Evolutionary conservation across 768 basidiomycete genomes (phyloP).

Genomic region (Dacryopinax primogenitus): DNA sequence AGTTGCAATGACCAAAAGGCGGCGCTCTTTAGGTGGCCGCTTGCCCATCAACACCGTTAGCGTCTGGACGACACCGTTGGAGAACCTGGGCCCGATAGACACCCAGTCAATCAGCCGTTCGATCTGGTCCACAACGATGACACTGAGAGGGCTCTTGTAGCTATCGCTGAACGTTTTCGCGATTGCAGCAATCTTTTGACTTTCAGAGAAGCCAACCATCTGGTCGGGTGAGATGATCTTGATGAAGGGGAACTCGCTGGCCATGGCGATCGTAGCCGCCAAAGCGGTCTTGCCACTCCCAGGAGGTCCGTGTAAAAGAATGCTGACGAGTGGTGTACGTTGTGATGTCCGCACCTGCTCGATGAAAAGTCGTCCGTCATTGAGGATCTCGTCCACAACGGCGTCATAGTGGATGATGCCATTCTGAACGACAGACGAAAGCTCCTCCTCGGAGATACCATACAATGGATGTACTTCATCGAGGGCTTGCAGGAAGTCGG

Average conservation of each 20-base stretch:
- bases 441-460: constrained; percentile 94
- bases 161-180: constrained; percentile 89
- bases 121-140: constrained; percentile 88
- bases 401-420: constrained; percentile 84
- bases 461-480: constrained; percentile 94
- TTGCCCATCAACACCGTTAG: constrained; percentile 77
- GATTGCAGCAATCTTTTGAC: constrained; percentile 80
- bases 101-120: constrained; percentile 77
- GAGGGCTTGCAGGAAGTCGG: constrained; percentile 80
- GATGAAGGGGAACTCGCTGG: constrained; percentile 94
- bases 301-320: constrained; percentile 73
- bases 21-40: constrained; percentile 90
- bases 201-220: constrained; percentile 94
- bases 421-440: constrained; percentile 84
- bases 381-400: constrained; percentile 66
- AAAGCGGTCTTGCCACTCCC: constrained; percentile 91
- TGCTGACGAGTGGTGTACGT: constrained; percentile 81
- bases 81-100: constrained; percentile 92
- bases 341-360: constrained; percentile 87
- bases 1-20: constrained; percentile 82
- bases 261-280: constrained; percentile 84
- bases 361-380: constrained; percentile 75
- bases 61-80: constrained; percentile 83
- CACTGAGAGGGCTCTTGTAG: constrained; percentile 93
- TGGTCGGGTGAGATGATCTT: constrained; percentile 90